Evolutionary conservation across 805 yeast genomes (phyloP).

Genomic region (Ogataea methanolica): DNA sequence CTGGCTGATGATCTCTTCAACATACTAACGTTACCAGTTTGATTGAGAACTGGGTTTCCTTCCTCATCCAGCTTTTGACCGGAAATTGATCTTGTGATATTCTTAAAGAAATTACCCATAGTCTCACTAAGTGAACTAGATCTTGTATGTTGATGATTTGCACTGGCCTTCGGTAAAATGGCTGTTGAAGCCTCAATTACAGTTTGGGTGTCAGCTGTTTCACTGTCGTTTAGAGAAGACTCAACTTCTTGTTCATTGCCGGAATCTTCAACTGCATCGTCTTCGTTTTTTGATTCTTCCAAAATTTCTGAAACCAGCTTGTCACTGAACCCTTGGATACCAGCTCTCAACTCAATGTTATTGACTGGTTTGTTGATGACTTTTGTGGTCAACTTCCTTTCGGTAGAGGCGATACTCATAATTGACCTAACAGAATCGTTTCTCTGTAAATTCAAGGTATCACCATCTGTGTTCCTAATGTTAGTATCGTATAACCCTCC

Average conservation of each 20-base stretch:
- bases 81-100: constrained; percentile 13
- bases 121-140: constrained; percentile 15
- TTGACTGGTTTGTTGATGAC: constrained; percentile 12
- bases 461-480: constrained; percentile 26
- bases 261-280: no score
- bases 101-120: constrained; percentile 17
- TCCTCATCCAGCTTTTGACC: constrained; percentile 3
- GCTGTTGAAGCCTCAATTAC: neutral
- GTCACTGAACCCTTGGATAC: constrained; percentile 20
- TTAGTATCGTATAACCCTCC: constrained; percentile 31
- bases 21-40: neutral
- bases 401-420: constrained; percentile 25
- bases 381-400: constrained; percentile 23
- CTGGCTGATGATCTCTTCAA: neutral
- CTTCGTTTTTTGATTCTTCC: neutral
- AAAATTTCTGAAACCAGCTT: constrained; percentile 10
- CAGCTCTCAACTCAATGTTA: constrained; percentile 16
- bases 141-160: constrained; percentile 2
- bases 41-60: neutral
- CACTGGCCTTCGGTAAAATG: neutral
- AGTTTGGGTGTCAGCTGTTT: neutral
- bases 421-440: constrained; percentile 24
- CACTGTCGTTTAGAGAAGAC: neutral
- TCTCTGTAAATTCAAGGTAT: constrained; percentile 27
- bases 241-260: no score